A percentile compares a stretch with the other conserved stretches of the same genome.
Evolutionary conservation across 805 yeast species (phyloP).

Genomic region (Suhomyces canberraensis): DNA sequence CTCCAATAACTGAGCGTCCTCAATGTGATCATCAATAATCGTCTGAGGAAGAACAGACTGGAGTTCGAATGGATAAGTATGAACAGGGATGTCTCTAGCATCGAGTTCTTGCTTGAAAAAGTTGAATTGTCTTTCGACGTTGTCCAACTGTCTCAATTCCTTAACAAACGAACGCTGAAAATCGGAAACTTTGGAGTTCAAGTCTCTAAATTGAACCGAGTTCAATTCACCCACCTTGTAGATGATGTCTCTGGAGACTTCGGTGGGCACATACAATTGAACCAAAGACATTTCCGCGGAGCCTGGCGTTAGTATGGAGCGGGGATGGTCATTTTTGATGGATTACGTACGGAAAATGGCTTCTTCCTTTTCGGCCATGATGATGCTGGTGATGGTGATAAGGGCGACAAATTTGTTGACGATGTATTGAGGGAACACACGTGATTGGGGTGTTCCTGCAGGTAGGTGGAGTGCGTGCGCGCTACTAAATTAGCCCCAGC

Average conservation of each 20-base stretch:
- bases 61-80: slow-evolving; percentile 33
- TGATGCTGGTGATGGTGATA: slow-evolving; percentile 1
- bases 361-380: slow-evolving; percentile 38
- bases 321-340: neutral
- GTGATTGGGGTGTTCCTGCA: too few relatives aligned
- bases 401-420: neutral
- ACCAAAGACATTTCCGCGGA: slow-evolving; percentile 97
- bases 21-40: slow-evolving; percentile 68
- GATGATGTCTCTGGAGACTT: slow-evolving; percentile 83
- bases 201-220: slow-evolving; percentile 81
- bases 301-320: slow-evolving; percentile 35
- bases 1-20: slow-evolving; percentile 65
- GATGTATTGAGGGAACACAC: neutral
- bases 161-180: slow-evolving; percentile 90
- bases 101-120: slow-evolving; percentile 47
- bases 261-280: slow-evolving; percentile 88
- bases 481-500: too few relatives aligned
- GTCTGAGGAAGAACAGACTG: slow-evolving; percentile 40
- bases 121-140: slow-evolving; percentile 75
- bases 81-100: slow-evolving; percentile 42
- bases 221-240: slow-evolving; percentile 85
- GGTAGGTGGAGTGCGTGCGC: too few relatives aligned
- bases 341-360: slow-evolving; percentile 46
- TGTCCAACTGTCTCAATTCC: slow-evolving; percentile 80
- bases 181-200: slow-evolving; percentile 69